These are phyloP conservation scores for Macrocystidia cucumis DNA, from an alignment of 1,284 basidiomycete species.

Conservation along the genomic window DNA sequence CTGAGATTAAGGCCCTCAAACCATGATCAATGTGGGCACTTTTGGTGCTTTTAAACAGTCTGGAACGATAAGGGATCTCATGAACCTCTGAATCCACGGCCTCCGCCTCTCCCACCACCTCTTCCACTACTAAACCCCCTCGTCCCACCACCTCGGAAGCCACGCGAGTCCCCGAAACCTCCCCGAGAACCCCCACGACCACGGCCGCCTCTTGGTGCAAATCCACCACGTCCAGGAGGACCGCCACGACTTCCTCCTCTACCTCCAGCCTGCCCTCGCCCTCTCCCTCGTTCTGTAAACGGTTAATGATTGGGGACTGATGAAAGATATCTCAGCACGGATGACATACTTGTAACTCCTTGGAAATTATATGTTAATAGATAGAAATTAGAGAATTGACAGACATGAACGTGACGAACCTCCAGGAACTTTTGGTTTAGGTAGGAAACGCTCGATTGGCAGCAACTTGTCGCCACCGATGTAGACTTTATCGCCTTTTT, in stretches of 20 bases:
- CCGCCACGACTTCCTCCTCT: conserved; percentile 26
- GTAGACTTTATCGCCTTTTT: conserved; percentile 97
- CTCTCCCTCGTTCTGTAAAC: conserved; percentile 48
- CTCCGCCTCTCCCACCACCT: conserved; percentile 22
- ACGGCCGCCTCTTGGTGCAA: conserved; percentile 28
- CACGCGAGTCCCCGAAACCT: conserved; percentile 23
- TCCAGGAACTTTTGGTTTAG: conserved; percentile 85
- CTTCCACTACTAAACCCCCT: conserved; percentile 33
- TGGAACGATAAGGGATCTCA: conserved; percentile 41
- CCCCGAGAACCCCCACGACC: conserved; percentile 33
- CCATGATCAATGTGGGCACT: too few relatives aligned
- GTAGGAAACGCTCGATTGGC: conserved; percentile 95
- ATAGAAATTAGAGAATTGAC: conserved; percentile 7
- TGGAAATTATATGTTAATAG: not conserved
- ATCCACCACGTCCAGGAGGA: conserved; percentile 21
- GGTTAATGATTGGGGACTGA: conserved; percentile 1
- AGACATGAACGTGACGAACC: conserved; percentile 40
- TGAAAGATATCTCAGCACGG: conserved; percentile 5
- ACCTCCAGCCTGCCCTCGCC: conserved; percentile 19
- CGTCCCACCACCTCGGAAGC: conserved; percentile 30
- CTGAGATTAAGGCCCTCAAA: too few relatives aligned
- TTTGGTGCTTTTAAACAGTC: too few relatives aligned
- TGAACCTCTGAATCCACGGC: conserved; percentile 30
- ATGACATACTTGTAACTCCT: too few relatives aligned
- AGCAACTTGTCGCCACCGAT: conserved; percentile 95